Evolutionary conservation across 306 rosid genomes (phyloP).

Genomic region (Medicago ruthenica): DNA sequence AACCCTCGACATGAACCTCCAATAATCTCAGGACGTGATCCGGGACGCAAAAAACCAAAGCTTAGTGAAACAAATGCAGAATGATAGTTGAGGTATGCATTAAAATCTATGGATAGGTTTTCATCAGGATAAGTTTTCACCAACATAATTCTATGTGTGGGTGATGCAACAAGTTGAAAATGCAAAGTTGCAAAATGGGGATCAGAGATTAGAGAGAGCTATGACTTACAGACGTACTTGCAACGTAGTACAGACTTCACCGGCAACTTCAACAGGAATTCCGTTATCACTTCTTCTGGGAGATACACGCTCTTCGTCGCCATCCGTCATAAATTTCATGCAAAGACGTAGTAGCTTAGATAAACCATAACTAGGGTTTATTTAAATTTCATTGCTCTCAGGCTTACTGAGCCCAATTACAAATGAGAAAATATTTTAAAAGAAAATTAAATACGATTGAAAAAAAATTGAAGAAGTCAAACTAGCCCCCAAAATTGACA

Average conservation of each 20-base stretch:
- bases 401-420: no score
- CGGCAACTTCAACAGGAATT: not conserved
- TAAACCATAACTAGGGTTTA: no score
- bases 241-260: no score
- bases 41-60: not conserved
- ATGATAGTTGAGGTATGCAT: not conserved
- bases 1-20: conserved; percentile 21
- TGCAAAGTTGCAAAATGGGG: not conserved
- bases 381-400: no score
- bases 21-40: not conserved
- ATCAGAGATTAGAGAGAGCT: not conserved
- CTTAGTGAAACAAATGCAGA: not conserved
- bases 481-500: no score
- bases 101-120: not conserved
- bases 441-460: no score
- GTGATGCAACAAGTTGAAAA: not conserved
- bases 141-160: not conserved
- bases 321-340: no score
- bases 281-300: not conserved
- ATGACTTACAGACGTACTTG: no score
- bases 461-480: no score
- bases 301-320: not conserved
- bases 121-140: accelerated
- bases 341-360: no score
- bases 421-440: no score